Evolutionary conservation across 352 stramenopile genomes (phyloP).

Genomic region (Globisporangium perplexum): DNA sequence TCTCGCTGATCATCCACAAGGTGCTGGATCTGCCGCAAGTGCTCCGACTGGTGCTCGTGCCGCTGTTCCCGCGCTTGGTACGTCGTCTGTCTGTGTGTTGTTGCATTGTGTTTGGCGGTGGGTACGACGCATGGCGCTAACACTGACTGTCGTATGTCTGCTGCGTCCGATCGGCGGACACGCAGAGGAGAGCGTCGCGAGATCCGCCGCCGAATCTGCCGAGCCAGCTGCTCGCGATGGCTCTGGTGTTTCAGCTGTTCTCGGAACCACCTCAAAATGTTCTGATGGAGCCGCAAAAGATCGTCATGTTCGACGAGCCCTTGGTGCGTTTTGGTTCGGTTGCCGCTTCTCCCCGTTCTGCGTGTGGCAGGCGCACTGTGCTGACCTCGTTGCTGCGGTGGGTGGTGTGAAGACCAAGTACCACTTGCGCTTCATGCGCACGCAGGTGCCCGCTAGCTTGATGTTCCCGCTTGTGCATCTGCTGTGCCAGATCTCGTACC

Average conservation of each 20-base stretch:
- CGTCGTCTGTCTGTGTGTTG: background rate
- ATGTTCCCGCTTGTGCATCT: constrained; percentile 84
- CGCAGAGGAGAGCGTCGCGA: constrained; percentile 50
- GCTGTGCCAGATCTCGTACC: constrained; percentile 85
- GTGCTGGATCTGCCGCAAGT: constrained; percentile 82
- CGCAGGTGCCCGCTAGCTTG: constrained; percentile 66
- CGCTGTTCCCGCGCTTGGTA: constrained; percentile 74
- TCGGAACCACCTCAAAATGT: constrained; percentile 80
- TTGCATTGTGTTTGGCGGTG: background rate
- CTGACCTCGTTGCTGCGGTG: constrained; percentile 1
- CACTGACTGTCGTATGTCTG: constrained; percentile 6
- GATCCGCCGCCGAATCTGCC: constrained; percentile 73
- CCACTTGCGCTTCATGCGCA: constrained; percentile 73
- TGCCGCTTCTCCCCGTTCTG: background rate
- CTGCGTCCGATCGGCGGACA: no score
- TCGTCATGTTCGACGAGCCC: constrained; percentile 85
- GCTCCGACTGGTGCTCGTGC: constrained; percentile 75
- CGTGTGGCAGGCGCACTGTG: background rate
- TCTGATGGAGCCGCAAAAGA: constrained; percentile 66
- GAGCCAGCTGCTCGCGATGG: constrained; percentile 78
- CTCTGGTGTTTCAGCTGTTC: constrained; percentile 80
- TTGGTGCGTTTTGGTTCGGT: constrained; percentile 44
- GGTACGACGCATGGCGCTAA: background rate
- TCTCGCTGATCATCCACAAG: constrained; percentile 79
- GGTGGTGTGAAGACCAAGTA: constrained; percentile 69